Conservation (phyloP, 768 basidiomycete genomes). For the Tubosaeta sp. region DNA sequence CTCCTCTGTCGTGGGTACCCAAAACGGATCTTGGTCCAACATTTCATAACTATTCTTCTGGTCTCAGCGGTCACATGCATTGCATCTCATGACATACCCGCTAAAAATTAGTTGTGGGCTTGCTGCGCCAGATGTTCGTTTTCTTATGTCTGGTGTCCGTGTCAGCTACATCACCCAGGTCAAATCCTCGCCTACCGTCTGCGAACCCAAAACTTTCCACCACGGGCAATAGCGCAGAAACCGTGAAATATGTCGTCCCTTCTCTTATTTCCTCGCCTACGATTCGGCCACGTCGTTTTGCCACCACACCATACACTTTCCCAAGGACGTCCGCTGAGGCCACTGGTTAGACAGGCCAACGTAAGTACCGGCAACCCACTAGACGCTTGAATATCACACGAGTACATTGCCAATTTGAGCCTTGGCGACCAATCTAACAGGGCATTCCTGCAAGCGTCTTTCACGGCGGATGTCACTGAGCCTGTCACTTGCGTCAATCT, state of each 20-base stretch:
- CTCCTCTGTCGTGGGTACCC: constrained; percentile 96
- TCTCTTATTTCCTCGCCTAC: constrained; percentile 99
- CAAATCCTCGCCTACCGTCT: constrained; percentile 55
- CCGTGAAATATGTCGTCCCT: constrained; percentile 90
- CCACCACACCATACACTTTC: constrained; percentile 94
- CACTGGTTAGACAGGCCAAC: constrained; percentile 7
- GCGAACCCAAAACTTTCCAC: constrained; percentile 98
- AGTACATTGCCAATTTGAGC: constrained; percentile 97
- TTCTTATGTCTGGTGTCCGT: constrained; percentile 74
- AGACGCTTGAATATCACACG: constrained; percentile 96
- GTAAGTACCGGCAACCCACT: constrained; percentile 49
- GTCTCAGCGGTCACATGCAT: constrained; percentile 10
- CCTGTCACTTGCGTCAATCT: constrained; percentile 82
- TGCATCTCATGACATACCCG: constrained; percentile 51
- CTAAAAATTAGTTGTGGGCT: constrained; percentile 96
- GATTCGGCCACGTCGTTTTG: constrained; percentile 86
- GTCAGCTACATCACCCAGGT: constrained; percentile 6
- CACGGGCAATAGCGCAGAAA: constrained; percentile 87
- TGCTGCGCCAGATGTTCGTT: constrained; percentile 93
- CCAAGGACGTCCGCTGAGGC: constrained; percentile 87
- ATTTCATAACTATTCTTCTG: constrained; percentile 70
- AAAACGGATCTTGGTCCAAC: constrained; percentile 92
- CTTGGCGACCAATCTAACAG: constrained; percentile 97
- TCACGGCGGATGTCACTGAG: constrained; percentile 81
- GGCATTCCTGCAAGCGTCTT: constrained; percentile 86